Conservation (phyloP, 139 green algal species). For the Chlorella sp. region DNA sequence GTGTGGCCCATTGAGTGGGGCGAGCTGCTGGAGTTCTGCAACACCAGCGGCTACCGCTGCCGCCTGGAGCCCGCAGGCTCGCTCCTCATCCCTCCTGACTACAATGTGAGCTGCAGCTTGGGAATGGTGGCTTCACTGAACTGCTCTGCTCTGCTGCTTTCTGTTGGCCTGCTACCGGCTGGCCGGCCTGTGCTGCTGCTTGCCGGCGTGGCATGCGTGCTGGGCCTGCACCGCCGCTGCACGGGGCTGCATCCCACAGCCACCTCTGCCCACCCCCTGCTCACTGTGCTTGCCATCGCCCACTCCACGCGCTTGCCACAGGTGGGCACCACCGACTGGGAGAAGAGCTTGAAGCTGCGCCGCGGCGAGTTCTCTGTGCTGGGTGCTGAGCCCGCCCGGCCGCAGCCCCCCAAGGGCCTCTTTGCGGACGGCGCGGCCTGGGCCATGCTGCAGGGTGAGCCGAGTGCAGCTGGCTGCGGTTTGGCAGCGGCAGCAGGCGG, state of each 20-base stretch:
- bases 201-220: no score
- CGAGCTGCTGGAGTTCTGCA: constrained; percentile 85
- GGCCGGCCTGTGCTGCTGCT: no score
- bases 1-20: constrained; percentile 74
- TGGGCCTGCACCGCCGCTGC: no score
- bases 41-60: constrained; percentile 74
- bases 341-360: constrained; percentile 74
- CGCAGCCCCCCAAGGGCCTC: neutral
- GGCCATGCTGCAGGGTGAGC: constrained; percentile 11
- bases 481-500: no score
- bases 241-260: no score
- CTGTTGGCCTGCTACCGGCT: no score
- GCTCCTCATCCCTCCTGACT: constrained; percentile 83
- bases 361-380: constrained; percentile 56
- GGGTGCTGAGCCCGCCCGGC: constrained; percentile 39
- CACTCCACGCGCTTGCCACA: constrained; percentile 66
- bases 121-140: no score
- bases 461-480: no score
- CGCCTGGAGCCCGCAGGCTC: constrained; percentile 77
- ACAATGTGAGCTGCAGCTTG: constrained; percentile 53
- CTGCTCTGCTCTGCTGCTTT: no score
- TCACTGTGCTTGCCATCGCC: no score
- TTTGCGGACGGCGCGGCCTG: neutral
- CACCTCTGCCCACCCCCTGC: no score
- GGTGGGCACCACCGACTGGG: constrained; percentile 86